Base-by-base conservation (phyloP, 176 grass and related monocot species). In the Avena eriantha region DNA sequence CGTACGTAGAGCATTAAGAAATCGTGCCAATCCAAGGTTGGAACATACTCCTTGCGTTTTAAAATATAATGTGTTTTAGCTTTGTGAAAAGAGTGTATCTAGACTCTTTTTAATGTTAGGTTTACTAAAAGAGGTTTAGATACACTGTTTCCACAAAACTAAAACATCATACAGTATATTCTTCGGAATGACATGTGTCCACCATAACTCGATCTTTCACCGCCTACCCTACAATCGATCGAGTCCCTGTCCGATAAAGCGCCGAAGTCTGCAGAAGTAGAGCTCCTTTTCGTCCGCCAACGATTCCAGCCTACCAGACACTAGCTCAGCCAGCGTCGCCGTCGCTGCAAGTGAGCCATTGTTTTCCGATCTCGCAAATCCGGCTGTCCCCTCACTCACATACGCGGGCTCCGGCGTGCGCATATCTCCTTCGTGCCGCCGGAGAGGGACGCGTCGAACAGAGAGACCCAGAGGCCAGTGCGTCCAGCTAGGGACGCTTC, bases 291-390 rank as follows among this genome's bases (percentile, higher is more conserved):
- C 64, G 6, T 46, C 46, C 46, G 46, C 72, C 71, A 23, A 49
- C 71, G 2, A 12, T 46, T 73, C 70, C n/a, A 24, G 71, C 45
- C 47, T 53, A 76, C 72, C 46, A n/a, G n/a, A 75, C 46, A 17
- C 68, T 43, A 10, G 1, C 7, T n/a, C 58, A 7, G 43, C 26
- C 22, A 18, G 77, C 19, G 36, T 31, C 68, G 16, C 79, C 58
- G 46, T 80, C 67, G 36, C 23, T 19, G 41, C 39, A 29, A 59
- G 86, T 18, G 82, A 75, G 76, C 57, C 77, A 67, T 83, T 86
- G 79, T 43, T 78, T 83, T 83, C 73, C 10, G 2, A 34, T 78
- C 84, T 60, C 41, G 45, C 76, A 81, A 67, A 90, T 77, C 83
- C 23, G 36, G 7, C 0, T 41, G 36, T 51, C 78, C 66, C 35